A percentile compares a stretch with the other conserved stretches of the same genome.
These are phyloP conservation scores for Paramecium bursaria DNA, from an alignment of 73 alveolate species.

Conservation along the genomic window DNA sequence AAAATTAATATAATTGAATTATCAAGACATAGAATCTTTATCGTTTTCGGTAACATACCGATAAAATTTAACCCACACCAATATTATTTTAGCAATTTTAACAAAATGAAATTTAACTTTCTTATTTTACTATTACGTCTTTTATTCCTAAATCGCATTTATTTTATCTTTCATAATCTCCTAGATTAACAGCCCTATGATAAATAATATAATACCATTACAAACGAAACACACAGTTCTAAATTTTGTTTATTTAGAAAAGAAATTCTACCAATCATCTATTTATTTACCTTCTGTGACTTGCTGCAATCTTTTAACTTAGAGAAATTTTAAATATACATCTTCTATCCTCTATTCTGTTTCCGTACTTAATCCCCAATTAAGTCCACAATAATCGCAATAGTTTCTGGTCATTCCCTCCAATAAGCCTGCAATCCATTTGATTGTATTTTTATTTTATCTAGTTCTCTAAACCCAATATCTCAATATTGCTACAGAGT, in stretches of 20 bases:
- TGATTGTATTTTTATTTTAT: constrained; percentile 48
- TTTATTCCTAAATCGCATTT: not conserved
- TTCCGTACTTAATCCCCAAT: constrained; percentile 65
- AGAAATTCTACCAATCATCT: constrained; percentile 68
- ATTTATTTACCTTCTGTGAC: constrained; percentile 38
- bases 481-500: constrained; percentile 21
- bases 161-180: constrained; percentile 29
- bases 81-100: constrained; percentile 15
- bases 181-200: constrained; percentile 24
- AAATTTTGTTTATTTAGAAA: constrained; percentile 35
- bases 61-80: not conserved
- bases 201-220: constrained; percentile 7
- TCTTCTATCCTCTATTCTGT: constrained; percentile 66
- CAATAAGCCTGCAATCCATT: constrained; percentile 57
- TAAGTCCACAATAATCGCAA: constrained; percentile 66
- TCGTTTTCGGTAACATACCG: no score
- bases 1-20: no score
- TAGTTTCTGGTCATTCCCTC: constrained; percentile 49
- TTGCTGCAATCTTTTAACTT: not conserved
- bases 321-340: constrained; percentile 36
- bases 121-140: not conserved
- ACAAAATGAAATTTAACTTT: not conserved
- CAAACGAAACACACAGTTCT: constrained; percentile 69
- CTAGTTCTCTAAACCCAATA: constrained; percentile 68
- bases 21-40: no score